Base-by-base conservation (phyloP, 2,329 filamentous ascomycete species). In the Capronia epimyces region DNA sequence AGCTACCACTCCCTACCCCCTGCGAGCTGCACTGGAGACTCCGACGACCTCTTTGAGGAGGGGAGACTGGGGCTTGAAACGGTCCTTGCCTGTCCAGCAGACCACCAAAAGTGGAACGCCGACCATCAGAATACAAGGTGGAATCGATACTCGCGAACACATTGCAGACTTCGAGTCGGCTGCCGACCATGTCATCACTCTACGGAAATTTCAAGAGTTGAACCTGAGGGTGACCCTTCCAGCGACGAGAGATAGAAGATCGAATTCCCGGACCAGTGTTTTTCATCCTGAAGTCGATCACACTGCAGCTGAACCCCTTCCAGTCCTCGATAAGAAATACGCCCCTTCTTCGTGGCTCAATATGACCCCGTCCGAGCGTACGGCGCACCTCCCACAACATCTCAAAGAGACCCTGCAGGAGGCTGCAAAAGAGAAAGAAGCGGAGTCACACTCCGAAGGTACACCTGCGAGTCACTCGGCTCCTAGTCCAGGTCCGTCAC, bases 41-140 rank as follows among this genome's bases (percentile, higher is more conserved):
- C 84, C 89, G 4, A 72, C 78, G 39, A 77, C 82, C 15, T 90
- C 89, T 6, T 78, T 88, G 20, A 73, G 76, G 34, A 81, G 81
- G 64, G 91, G 91, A 29, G 91, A 97, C 65, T 97, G 91, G 90
- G 91, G 91, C 12, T 74, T 96, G 62, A 97, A 97, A 73, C 78
- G 91, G 49, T 77, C 89, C 1, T 75, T 97, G 4, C 91, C 91
- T 1, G 71, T 84, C 7, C 84, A 84, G 66, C 83, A 85, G 2
- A 90, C 88, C 3, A 80, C 82, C 16, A 80, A 81, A 47, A 82
- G 82, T 5, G 81, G 83, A 5, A 83, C 82, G n/a, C 87, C 89
- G 8, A 75, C 87, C 43, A 79, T 95, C 47, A 81, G 87, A 58
- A 72, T 97, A 60, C 50, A 50, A 47, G 83, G 82, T 62, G 79